A percentile compares a stretch with the other conserved stretches of the same genome.
Evolutionary conservation across 371 early-diverging fungal species (phyloP).

Genomic region (Blastocladiella emersonii): DNA sequence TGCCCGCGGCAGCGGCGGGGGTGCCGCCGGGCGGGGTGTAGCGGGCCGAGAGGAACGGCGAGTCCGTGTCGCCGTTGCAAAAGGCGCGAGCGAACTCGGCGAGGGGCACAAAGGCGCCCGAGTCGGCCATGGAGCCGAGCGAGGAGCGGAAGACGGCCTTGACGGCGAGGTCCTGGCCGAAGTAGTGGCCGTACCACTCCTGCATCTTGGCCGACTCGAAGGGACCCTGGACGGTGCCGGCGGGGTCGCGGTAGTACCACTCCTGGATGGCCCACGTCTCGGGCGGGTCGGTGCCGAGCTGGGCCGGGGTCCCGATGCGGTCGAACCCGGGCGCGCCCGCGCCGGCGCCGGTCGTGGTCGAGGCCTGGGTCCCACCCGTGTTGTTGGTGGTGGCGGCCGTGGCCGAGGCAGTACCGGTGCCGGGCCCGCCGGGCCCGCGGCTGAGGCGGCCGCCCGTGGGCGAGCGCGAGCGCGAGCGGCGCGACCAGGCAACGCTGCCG

Average conservation of each 20-base stretch:
- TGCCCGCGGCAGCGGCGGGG: not conserved
- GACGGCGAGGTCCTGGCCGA: slow-evolving; percentile 24
- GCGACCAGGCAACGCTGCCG: not conserved
- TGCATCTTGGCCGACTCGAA: slow-evolving; percentile 33
- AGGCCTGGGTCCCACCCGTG: no score
- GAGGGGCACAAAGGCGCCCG: not conserved
- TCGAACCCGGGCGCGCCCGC: not conserved
- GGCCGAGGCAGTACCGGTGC: no score
- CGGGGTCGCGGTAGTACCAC: slow-evolving; percentile 34
- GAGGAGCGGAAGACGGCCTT: slow-evolving; percentile 6
- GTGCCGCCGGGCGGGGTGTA: not conserved
- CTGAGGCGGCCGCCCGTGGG: not conserved
- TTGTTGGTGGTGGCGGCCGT: no score
- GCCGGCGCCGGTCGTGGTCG: not conserved
- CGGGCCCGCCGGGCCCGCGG: not conserved
- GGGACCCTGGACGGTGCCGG: slow-evolving; percentile 29
- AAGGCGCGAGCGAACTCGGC: not conserved
- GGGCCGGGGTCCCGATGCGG: no score
- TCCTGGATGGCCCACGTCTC: slow-evolving; percentile 13
- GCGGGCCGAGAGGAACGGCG: slow-evolving; percentile 3
- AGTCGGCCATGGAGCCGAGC: not conserved
- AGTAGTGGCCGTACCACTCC: slow-evolving; percentile 29
- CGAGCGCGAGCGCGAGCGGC: not conserved
- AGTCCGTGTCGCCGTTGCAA: not conserved
- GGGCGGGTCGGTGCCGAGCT: not conserved